Conservation (phyloP, 306 rosid species). For the Calophaca sinica region DNA sequence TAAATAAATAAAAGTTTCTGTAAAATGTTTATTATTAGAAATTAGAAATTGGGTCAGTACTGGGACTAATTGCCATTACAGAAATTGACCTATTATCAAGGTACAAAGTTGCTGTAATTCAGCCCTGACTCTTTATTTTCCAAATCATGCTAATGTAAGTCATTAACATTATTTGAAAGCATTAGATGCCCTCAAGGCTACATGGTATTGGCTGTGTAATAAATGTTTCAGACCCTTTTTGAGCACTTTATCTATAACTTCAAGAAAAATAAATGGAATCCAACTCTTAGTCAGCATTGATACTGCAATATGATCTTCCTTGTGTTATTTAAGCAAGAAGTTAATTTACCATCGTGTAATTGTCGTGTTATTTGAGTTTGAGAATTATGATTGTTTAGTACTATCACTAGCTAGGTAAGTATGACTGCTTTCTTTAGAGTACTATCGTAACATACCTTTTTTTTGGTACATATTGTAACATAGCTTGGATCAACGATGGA, state of each 20-base stretch:
- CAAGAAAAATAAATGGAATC: background rate
- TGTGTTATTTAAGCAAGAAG: background rate
- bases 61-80: slow-evolving; percentile 42
- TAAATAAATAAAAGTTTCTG: too few relatives aligned
- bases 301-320: background rate
- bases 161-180: slow-evolving; percentile 35
- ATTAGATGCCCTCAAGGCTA: background rate
- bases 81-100: slow-evolving; percentile 42
- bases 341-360: background rate
- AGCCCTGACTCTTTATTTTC: slow-evolving; percentile 23
- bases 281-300: slow-evolving; percentile 5
- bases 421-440: background rate
- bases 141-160: slow-evolving; percentile 46
- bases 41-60: slow-evolving; percentile 45
- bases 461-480: too few relatives aligned
- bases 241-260: background rate
- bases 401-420: background rate
- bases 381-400: background rate
- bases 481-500: too few relatives aligned
- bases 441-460: background rate
- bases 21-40: background rate
- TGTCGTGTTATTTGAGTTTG: background rate
- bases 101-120: slow-evolving; percentile 17
- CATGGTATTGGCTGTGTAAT: slow-evolving; percentile 43
- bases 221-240: slow-evolving; percentile 15